Conservation (phyloP, 106 monocot genomes). For the Acorus gramineus region DNA sequence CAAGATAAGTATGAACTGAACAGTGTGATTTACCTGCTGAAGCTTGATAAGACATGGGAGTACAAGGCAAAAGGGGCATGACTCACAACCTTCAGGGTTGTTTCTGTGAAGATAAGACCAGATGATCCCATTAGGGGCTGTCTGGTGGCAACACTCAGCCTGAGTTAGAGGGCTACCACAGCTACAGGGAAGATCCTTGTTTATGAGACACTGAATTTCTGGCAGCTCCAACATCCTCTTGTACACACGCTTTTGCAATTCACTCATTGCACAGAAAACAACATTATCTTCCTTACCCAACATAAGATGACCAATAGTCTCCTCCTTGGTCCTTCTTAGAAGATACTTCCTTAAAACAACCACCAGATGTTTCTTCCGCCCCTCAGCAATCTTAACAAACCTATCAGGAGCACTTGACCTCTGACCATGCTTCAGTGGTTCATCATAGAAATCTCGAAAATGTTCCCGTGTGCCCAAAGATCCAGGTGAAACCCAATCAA, state of each 20-base stretch:
- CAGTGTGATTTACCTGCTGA: constrained; percentile 57
- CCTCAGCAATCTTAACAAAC: constrained; percentile 67
- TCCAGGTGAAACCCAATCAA: constrained; percentile 94
- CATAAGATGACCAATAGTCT: constrained; percentile 98
- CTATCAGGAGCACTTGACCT: constrained; percentile 82
- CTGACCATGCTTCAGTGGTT: constrained; percentile 90
- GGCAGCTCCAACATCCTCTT: constrained; percentile 88
- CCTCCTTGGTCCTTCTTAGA: constrained; percentile 91
- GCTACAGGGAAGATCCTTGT: constrained; percentile 81
- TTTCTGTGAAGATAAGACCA: constrained; percentile 95
- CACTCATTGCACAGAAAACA: constrained; percentile 89
- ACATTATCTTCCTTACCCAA: constrained; percentile 96
- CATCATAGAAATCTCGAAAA: constrained; percentile 88
- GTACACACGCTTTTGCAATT: constrained; percentile 89
- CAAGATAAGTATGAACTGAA: constrained; percentile 2
- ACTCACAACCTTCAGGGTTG: constrained; percentile 80
- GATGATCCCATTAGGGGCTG: constrained; percentile 70
- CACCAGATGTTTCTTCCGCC: constrained; percentile 72
- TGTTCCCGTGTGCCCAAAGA: constrained; percentile 81
- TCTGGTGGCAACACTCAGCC: constrained; percentile 81
- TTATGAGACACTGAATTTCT: constrained; percentile 82
- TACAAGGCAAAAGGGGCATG: constrained; percentile 94
- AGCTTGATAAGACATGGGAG: constrained; percentile 94
- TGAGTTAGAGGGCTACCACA: constrained; percentile 90
- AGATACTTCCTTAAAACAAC: constrained; percentile 59